A percentile compares a stretch with the other conserved stretches of the same genome.
phyloP scores from a whole-genome alignment of 140 eudicot genomes.

The Flaveria floridana region DNA sequence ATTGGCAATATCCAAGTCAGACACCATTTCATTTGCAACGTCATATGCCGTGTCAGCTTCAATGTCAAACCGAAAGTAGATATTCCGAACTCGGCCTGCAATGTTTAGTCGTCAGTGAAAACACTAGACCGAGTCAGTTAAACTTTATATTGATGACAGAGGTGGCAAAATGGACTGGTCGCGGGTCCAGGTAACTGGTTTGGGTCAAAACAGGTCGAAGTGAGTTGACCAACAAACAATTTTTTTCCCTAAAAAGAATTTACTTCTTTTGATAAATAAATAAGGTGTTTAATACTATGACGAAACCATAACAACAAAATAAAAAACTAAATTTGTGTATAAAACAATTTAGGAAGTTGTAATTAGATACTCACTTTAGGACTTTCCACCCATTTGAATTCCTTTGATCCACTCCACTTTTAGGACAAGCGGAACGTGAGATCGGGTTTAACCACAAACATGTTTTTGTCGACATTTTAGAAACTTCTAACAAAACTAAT shows the following conservation, averaged over 20 bases:
- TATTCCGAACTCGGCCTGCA: conserved; percentile 54
- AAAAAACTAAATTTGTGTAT: background rate
- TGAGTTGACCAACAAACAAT: background rate
- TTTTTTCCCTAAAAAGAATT: too few species aligned
- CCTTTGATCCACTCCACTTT: background rate
- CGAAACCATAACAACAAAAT: background rate
- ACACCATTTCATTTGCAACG: conserved; percentile 67
- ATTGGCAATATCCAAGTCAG: conserved; percentile 51
- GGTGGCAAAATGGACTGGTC: background rate
- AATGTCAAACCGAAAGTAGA: conserved; percentile 60
- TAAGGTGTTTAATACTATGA: background rate
- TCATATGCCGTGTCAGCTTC: conserved; percentile 57
- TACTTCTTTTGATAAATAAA: background rate
- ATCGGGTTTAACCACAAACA: background rate
- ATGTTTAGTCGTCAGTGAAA: background rate
- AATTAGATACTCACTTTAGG: background rate
- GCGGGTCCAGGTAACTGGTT: background rate
- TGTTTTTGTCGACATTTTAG: background rate
- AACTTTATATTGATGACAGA: background rate
- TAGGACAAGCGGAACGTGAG: background rate
- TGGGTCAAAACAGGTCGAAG: background rate
- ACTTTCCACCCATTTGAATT: background rate
- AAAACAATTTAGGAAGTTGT: conserved; percentile 9
- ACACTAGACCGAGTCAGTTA: background rate
- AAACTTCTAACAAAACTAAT: background rate